Percentiles rank a stretch among this genome's conserved stretches.
Conservation (phyloP, 768 basidiomycete genomes). For the Erythrobasidium yunnanense region DNA sequence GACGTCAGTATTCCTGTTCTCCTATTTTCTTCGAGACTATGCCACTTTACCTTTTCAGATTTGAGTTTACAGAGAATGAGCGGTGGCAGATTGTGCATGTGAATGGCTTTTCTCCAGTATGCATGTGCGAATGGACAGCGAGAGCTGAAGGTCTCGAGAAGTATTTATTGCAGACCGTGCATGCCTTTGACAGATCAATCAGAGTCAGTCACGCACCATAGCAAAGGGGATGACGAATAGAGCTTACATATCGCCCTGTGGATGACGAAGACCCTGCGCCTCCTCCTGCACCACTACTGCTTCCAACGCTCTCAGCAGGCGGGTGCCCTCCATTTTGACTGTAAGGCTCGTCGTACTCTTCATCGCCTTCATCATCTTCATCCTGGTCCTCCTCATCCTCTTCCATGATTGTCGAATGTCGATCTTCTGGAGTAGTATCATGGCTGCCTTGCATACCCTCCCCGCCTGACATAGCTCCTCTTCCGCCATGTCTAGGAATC, state of each 20-base stretch:
- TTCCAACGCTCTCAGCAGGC: background rate
- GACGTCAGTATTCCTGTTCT: no score
- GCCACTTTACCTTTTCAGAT: slow-evolving; percentile 9
- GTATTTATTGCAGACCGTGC: slow-evolving; percentile 29
- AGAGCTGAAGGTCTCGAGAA: slow-evolving; percentile 35
- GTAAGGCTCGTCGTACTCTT: no score
- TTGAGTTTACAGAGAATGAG: slow-evolving; percentile 32
- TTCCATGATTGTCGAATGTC: no score
- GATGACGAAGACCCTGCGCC: background rate
- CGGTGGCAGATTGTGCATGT: slow-evolving; percentile 30
- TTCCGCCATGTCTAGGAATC: no score
- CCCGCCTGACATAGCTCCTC: no score
- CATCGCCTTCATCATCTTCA: no score
- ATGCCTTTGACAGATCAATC: background rate
- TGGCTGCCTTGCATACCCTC: no score
- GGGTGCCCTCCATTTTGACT: no score
- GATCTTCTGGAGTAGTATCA: no score
- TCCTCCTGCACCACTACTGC: background rate
- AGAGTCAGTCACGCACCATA: no score
- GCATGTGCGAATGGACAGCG: slow-evolving; percentile 34
- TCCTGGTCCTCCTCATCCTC: no score
- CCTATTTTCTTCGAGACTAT: no score
- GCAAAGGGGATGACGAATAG: background rate
- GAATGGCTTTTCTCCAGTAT: slow-evolving; percentile 38
- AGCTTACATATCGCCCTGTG: slow-evolving; percentile 10